Percentiles rank a stretch among this genome's conserved stretches.
phyloP scores from a whole-genome alignment of 257 asterid species.

The Haberlea rhodopensis region DNA sequence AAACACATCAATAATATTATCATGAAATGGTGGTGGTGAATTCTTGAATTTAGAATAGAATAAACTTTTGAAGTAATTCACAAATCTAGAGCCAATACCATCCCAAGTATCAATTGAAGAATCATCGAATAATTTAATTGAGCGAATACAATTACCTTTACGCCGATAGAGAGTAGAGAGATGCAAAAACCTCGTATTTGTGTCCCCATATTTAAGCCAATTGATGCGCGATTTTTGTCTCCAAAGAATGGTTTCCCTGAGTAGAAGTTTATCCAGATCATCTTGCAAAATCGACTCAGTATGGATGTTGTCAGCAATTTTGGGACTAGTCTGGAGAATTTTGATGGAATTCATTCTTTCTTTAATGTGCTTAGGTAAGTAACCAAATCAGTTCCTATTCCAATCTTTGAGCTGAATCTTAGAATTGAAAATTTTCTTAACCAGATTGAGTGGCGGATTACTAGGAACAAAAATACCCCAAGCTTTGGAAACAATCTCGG shows the following conservation, averaged over 20 bases:
- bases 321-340: not conserved
- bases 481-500: not conserved
- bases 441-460: too few relatives aligned
- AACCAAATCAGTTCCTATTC: not conserved
- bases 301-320: not conserved
- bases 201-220: not conserved
- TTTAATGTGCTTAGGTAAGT: too few relatives aligned
- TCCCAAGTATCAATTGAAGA: not conserved
- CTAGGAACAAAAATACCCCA: not conserved
- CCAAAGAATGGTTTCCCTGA: not conserved
- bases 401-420: not conserved
- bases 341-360: not conserved
- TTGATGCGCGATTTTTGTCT: not conserved
- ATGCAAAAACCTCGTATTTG: not conserved
- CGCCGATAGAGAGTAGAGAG: not conserved
- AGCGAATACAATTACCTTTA: not conserved
- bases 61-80: not conserved
- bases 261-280: not conserved
- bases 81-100: not conserved
- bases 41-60: not conserved
- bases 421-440: not conserved
- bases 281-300: not conserved
- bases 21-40: not conserved
- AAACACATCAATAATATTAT: too few relatives aligned
- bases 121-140: not conserved